Base-by-base conservation (phyloP, 768 basidiomycete species). In the Cystobasidium ongulense region DNA sequence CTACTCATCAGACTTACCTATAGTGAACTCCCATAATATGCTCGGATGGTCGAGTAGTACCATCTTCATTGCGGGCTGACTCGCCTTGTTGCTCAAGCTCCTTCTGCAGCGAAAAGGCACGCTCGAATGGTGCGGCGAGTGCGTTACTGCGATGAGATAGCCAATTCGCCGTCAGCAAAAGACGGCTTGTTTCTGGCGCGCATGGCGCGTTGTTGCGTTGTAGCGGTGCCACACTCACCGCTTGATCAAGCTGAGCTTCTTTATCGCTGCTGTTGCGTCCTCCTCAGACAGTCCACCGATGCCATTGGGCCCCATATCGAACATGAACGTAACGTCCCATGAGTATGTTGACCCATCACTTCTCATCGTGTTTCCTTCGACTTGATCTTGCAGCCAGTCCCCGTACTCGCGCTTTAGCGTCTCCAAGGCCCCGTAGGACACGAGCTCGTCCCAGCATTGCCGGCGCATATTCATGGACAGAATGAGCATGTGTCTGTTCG, bases 21-120 rank as follows among this genome's bases (percentile, higher is more conserved):
- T 98, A 98, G 80, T 92, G 90, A 71, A 99, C 86, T 76, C 88
- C 84, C 90, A 97, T 96, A 70, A 98, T 82, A 46, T 95, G 89
- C 29, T 91, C 91, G 63, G 87, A 86, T 15, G 85, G 83, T 33
- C 83, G 82, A 50, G 86, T 87, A 0, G 87, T 84, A n/a, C 85
- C 83, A 41, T 82, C 82, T 52, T 80, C 52, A 29, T 61, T 54
- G 36, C 41, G 35, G 81, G 82, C 71, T 78, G 78, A 57, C 52
- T 82, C 82, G 29, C 75, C 78, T 3, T 80, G 74, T 77, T 95
- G 68, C 53, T 71, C 92, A n/a, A 98, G 84, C 63, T 87, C 82
- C 77, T 90, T 89, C 82, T 95, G 92, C 11, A 88, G 85, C 50
- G 84, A 84, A 82, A 97, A 98, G 0, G 90, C 94, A 46, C 82